These are phyloP conservation scores for Pichia sp. DNA, from an alignment of 1,139 yeast genomes.

Conservation along the genomic window DNA sequence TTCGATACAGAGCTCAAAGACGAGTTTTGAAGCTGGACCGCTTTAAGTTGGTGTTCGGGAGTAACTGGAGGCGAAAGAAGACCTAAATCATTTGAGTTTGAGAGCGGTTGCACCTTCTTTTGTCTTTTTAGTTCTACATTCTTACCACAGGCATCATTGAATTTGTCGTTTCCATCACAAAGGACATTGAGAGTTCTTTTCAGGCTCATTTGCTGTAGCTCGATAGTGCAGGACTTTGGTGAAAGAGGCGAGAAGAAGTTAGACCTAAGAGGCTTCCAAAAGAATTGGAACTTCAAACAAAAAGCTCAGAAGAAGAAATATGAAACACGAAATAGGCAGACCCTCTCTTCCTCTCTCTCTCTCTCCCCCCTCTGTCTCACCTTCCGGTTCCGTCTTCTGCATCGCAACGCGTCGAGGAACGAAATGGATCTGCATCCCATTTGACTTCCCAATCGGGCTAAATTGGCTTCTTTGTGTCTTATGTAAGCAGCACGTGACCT, in stretches of 20 bases:
- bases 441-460: background rate
- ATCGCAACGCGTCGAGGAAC: background rate
- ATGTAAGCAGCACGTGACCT: too few species aligned
- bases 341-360: background rate
- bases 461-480: background rate
- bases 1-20: conserved; percentile 10
- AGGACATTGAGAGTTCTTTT: conserved; percentile 3
- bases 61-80: conserved; percentile 37
- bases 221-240: background rate
- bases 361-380: background rate
- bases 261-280: background rate
- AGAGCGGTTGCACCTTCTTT: background rate
- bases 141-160: background rate
- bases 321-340: background rate
- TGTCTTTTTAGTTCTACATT: background rate
- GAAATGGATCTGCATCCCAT: background rate
- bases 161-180: conserved; percentile 3
- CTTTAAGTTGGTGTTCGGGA: conserved; percentile 33
- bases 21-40: conserved; percentile 17
- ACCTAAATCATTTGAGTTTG: conserved; percentile 17
- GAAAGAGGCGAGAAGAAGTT: background rate
- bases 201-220: background rate
- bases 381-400: background rate
- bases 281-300: background rate
- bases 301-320: background rate